These are phyloP conservation scores for Picochlorum sp. DNA, from an alignment of 139 green algal species.

Conservation along the genomic window DNA sequence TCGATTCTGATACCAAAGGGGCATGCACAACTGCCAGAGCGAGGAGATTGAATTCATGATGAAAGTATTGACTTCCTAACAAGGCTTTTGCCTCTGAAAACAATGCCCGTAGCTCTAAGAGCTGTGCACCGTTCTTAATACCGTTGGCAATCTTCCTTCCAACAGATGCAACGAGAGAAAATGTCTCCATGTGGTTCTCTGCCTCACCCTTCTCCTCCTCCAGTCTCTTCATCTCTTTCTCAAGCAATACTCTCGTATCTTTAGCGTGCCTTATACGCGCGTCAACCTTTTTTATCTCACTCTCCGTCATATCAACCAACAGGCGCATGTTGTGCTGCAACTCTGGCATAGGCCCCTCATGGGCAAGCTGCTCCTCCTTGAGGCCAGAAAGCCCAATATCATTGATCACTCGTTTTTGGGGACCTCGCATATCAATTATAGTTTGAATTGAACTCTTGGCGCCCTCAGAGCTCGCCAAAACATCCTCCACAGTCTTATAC, in stretches of 20 bases:
- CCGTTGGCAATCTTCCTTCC: neutral
- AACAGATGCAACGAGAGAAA: slow-evolving; percentile 8
- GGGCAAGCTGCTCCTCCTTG: slow-evolving; percentile 19
- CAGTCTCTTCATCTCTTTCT: neutral
- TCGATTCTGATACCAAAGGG: neutral
- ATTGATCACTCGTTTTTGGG: slow-evolving; percentile 72
- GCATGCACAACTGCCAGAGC: slow-evolving; percentile 53
- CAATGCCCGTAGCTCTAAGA: slow-evolving; percentile 34
- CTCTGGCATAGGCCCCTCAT: slow-evolving; percentile 77
- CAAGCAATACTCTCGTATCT: slow-evolving; percentile 3
- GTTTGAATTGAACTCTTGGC: slow-evolving; percentile 8
- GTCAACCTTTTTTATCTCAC: slow-evolving; percentile 57
- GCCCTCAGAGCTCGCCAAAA: slow-evolving; percentile 46
- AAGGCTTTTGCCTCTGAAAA: slow-evolving; percentile 21
- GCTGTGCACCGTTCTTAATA: neutral
- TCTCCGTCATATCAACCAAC: slow-evolving; percentile 82
- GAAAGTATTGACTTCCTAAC: slow-evolving; percentile 69
- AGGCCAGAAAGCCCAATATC: slow-evolving; percentile 80
- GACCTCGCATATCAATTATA: slow-evolving; percentile 92
- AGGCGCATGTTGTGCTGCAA: slow-evolving; percentile 96
- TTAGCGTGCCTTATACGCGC: neutral
- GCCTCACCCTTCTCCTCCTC: neutral
- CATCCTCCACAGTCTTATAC: slow-evolving; percentile 72
- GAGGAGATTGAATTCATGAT: slow-evolving; percentile 70
- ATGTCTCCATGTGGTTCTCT: neutral